Conservation (phyloP, 805 yeast genomes). For the Suhomyces prunicola region DNA sequence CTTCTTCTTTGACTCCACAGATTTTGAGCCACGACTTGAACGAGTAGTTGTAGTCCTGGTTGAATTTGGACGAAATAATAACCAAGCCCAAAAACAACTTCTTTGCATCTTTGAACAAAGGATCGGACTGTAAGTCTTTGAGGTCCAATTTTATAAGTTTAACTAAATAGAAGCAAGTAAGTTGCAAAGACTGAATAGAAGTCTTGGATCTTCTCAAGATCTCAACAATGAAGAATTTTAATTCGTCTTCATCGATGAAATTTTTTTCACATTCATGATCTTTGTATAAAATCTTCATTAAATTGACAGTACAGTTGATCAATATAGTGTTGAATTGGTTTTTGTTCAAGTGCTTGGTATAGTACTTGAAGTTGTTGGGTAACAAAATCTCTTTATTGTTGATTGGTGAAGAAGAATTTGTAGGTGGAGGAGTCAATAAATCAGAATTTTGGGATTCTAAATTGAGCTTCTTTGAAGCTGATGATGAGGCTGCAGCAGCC, state of each 20-base stretch:
- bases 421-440: constrained; percentile 17
- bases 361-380: constrained; percentile 41
- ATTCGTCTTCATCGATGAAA: constrained; percentile 11
- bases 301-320: constrained; percentile 33
- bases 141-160: constrained; percentile 33
- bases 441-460: not conserved
- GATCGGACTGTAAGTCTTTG: constrained; percentile 5
- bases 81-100: constrained; percentile 65
- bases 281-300: constrained; percentile 32
- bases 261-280: constrained; percentile 2
- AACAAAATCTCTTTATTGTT: constrained; percentile 10
- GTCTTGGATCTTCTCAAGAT: constrained; percentile 53
- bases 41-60: constrained; percentile 69
- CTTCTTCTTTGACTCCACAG: constrained; percentile 47
- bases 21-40: constrained; percentile 72
- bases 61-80: constrained; percentile 69
- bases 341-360: constrained; percentile 38
- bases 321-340: constrained; percentile 39
- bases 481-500: not conserved
- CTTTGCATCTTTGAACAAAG: constrained; percentile 49
- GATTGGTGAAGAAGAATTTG: constrained; percentile 12
- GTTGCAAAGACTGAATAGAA: constrained; percentile 59
- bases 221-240: constrained; percentile 36
- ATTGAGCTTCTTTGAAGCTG: not conserved
- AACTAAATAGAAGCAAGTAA: constrained; percentile 63